phyloP scores from a whole-genome alignment of 2,329 filamentous ascomycete species.

The Trichoderma citrinoviride region DNA sequence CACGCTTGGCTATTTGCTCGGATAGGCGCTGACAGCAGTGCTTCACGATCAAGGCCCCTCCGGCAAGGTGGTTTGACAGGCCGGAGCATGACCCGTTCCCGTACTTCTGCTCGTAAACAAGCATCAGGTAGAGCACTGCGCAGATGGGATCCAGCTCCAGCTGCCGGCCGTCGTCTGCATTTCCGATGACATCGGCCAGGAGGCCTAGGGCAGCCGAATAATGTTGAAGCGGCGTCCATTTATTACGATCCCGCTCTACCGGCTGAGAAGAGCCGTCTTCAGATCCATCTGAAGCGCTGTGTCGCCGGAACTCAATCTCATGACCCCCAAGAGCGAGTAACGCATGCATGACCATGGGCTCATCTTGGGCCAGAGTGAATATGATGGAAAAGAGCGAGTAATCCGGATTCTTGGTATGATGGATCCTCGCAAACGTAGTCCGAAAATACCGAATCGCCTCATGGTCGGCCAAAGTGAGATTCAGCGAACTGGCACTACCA shows the following conservation, averaged over 20 bases:
- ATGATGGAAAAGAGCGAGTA: constrained; percentile 38
- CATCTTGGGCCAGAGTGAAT: constrained; percentile 34
- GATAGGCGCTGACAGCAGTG: constrained; percentile 27
- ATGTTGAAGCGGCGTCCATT: constrained; percentile 29
- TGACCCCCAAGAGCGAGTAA: constrained; percentile 34
- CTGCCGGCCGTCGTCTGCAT: constrained; percentile 23
- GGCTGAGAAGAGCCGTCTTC: neutral
- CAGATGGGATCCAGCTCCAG: constrained; percentile 34
- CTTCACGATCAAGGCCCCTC: constrained; percentile 33
- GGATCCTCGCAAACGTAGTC: constrained; percentile 35
- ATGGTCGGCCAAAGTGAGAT: constrained; percentile 33
- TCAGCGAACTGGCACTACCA: constrained; percentile 27
- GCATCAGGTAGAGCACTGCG: constrained; percentile 37
- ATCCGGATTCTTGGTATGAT: constrained; percentile 40
- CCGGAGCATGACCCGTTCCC: constrained; percentile 35
- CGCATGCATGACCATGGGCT: constrained; percentile 39
- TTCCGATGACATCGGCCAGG: constrained; percentile 32
- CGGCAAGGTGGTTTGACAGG: constrained; percentile 34
- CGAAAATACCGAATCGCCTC: constrained; percentile 39
- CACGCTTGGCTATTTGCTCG: neutral
- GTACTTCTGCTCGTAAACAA: constrained; percentile 39
- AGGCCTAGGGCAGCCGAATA: constrained; percentile 34
- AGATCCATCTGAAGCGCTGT: neutral
- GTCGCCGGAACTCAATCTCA: constrained; percentile 32
- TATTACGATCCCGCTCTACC: constrained; percentile 12